phyloP scores from a whole-genome alignment of 805 yeast genomes.

The Myxozyma monticola region DNA sequence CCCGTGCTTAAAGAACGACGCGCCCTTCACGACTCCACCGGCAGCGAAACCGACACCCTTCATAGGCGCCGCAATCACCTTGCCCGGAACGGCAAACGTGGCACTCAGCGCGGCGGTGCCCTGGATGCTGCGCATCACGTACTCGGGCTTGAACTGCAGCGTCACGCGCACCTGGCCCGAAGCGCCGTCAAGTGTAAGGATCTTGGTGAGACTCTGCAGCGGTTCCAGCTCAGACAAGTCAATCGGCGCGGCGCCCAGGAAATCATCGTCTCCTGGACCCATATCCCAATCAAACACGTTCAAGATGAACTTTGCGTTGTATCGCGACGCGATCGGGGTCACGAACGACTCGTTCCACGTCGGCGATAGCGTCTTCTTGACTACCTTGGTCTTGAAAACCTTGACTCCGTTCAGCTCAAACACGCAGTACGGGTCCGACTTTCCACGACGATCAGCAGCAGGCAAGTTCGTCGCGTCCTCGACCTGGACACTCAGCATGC shows the following conservation, averaged over 20 bases:
- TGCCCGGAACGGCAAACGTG: constrained; percentile 38
- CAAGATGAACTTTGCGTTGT: constrained; percentile 57
- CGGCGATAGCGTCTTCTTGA: constrained; percentile 89
- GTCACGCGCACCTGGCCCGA: constrained; percentile 65
- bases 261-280: constrained; percentile 83
- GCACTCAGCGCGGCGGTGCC: constrained; percentile 27
- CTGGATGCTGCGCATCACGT: constrained; percentile 43
- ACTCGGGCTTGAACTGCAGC: constrained; percentile 68
- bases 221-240: constrained; percentile 64
- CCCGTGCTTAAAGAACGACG: constrained; percentile 22
- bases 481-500: constrained; percentile 62
- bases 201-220: constrained; percentile 50
- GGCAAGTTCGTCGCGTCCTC: constrained; percentile 66
- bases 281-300: constrained; percentile 88
- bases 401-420: constrained; percentile 64
- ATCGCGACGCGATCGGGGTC: constrained; percentile 60
- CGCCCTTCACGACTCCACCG: constrained; percentile 42
- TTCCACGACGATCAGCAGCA: constrained; percentile 82
- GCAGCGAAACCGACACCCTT: constrained; percentile 52
- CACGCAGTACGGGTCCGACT: constrained; percentile 86
- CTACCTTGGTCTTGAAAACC: constrained; percentile 71
- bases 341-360: constrained; percentile 73
- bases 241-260: constrained; percentile 64
- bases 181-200: constrained; percentile 52
- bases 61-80: constrained; percentile 50